These are phyloP conservation scores for Fraxinus cuspidata DNA, from an alignment of 257 asterid genomes.

Conservation along the genomic window DNA sequence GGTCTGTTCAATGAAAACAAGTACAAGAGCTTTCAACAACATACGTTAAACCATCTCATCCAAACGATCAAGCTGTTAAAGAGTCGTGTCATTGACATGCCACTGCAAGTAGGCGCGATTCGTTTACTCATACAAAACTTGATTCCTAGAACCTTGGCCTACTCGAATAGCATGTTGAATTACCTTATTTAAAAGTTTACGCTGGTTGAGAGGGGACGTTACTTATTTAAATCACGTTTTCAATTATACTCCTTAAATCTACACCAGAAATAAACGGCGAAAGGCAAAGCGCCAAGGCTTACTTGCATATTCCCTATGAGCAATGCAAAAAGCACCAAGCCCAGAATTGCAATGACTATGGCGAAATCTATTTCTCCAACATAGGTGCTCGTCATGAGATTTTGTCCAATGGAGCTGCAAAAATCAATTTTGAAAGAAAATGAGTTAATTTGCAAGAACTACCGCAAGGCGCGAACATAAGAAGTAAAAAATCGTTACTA, in stretches of 20 bases:
- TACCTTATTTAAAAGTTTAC: no score
- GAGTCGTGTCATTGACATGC: neutral
- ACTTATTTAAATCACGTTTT: neutral
- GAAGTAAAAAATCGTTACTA: no score
- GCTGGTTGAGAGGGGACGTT: neutral
- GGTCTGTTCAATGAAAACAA: slow-evolving; percentile 29
- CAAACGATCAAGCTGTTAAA: neutral
- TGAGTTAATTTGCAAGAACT: no score
- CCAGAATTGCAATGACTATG: slow-evolving; percentile 59
- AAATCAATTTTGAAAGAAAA: neutral
- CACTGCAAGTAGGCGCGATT: no score
- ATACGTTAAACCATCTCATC: neutral
- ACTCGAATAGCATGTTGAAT: neutral
- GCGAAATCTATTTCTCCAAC: slow-evolving; percentile 65
- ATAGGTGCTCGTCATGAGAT: slow-evolving; percentile 54
- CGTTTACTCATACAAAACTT: no score
- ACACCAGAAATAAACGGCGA: neutral
- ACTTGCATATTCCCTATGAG: slow-evolving; percentile 85
- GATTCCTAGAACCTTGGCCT: neutral
- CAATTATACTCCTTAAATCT: neutral
- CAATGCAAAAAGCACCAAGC: slow-evolving; percentile 65
- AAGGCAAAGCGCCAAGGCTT: slow-evolving; percentile 16
- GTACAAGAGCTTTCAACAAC: neutral
- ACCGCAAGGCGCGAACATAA: no score
- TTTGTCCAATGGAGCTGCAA: slow-evolving; percentile 74